These are phyloP conservation scores for Coix lacrymajobi DNA, from an alignment of 176 grass and related monocot genomes.

Conservation along the genomic window DNA sequence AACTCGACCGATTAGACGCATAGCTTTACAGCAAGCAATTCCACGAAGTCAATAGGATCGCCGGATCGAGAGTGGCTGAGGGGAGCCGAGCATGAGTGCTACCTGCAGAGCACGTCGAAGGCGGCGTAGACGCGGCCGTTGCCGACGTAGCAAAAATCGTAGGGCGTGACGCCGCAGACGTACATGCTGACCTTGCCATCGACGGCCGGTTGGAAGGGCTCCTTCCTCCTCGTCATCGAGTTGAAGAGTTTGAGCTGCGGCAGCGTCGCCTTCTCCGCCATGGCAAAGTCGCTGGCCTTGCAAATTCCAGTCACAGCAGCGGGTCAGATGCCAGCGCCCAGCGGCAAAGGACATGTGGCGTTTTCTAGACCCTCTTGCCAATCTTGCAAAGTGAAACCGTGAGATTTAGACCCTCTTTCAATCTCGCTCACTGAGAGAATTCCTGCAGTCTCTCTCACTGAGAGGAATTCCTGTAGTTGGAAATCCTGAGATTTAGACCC, in stretches of 20 bases:
- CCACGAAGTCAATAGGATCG: background rate
- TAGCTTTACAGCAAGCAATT: background rate
- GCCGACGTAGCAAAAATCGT: conserved; percentile 65
- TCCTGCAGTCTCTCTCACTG: too few species aligned
- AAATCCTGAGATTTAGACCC: background rate
- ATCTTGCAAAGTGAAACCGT: too few species aligned
- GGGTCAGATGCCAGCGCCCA: too few species aligned
- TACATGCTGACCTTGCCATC: conserved; percentile 73
- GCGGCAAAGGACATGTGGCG: too few species aligned
- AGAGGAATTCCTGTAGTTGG: background rate
- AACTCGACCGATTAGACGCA: background rate
- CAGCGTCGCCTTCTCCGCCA: background rate
- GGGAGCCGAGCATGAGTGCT: background rate
- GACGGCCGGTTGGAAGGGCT: conserved; percentile 49
- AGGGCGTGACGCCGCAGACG: conserved; percentile 71
- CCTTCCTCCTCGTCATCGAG: conserved; percentile 31
- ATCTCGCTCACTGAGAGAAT: too few species aligned
- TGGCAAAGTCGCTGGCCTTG: background rate
- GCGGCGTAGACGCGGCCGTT: conserved; percentile 25
- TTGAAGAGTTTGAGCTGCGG: background rate
- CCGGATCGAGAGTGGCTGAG: too few species aligned
- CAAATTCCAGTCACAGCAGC: background rate
- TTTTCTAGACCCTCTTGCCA: too few species aligned
- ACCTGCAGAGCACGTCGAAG: background rate
- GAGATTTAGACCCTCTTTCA: background rate